Evolutionary conservation across 2,329 filamentous ascomycete species (phyloP), one percentile per base, ranked within the genome.

Genomic region (Pseudonectria buxi): DNA sequence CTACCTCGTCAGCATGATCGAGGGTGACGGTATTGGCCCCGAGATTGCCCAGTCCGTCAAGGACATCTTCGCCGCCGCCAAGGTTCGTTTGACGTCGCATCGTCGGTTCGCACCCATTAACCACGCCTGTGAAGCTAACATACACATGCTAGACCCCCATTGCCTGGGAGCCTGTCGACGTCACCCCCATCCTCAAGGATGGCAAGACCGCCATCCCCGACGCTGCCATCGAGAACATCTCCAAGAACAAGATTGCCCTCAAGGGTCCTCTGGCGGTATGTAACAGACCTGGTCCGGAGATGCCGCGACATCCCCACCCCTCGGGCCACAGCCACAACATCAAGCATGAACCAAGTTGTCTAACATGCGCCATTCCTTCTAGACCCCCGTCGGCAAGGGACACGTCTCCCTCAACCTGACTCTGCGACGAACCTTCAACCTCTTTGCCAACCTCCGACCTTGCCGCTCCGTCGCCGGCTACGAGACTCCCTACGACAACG

Each of bases 361-460:
- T 44, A 33, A 44, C 45, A 44, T 30, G 43, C 43, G 35, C 9
- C 12, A 7, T 12, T 9, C 11, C 22, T 37, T 43, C 26, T 45
- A 89, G 78, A 98, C 92, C 4, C 92, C 92, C 47, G 80, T 98
- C 58, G 92, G 94, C 67, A 98, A 96, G 76, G 92, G 92, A 59
- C 92, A 98, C 71, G 90, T 98, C 64, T 96, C 92, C 40, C 86
- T 98, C 54, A 98, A 98, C 78, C 75, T 98, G 50, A 98, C 92
- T 42, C 88, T 98, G 57, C 90, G 92, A 63, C 85, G 92, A 61
- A 98, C 94, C 47, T 98, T 98, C 75, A 98, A 98, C 76, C 88
- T 98, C 57, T 98, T 98, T 68, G 94, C 92, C 72, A 98, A 98
- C 74, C 77, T 98, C 57, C 89, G 94, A 59, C 92, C 94, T 45